Evolutionary conservation across 768 basidiomycete species (phyloP).

Genomic region (Galerina marginata): DNA sequence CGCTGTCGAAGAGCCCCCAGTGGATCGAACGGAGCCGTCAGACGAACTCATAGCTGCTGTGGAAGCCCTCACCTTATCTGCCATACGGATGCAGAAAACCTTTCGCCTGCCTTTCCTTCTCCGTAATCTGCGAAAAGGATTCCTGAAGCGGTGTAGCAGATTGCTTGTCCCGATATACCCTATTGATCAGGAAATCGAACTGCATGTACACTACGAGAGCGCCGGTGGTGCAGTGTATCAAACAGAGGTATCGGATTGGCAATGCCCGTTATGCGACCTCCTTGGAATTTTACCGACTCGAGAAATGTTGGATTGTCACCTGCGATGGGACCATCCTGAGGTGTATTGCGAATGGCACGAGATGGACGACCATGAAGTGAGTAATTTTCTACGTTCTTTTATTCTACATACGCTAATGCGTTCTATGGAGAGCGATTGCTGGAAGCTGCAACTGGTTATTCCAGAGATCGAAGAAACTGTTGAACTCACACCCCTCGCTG

Average conservation of each 20-base stretch:
- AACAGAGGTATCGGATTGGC: slow-evolving; percentile 24
- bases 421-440: slow-evolving; percentile 1
- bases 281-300: slow-evolving; percentile 26
- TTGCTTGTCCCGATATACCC: slow-evolving; percentile 39
- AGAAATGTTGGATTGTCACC: slow-evolving; percentile 33
- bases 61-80: slow-evolving; percentile 34
- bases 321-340: slow-evolving; percentile 31
- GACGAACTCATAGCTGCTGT: slow-evolving; percentile 40
- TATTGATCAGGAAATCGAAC: slow-evolving; percentile 23
- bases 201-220: slow-evolving; percentile 31
- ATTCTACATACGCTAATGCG: neutral
- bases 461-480: slow-evolving; percentile 12
- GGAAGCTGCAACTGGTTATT: slow-evolving; percentile 21
- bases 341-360: slow-evolving; percentile 29
- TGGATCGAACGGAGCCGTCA: slow-evolving; percentile 26
- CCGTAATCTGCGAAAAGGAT: slow-evolving; percentile 56
- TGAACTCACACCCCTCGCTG: neutral
- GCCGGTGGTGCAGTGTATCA: slow-evolving; percentile 18
- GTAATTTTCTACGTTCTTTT: neutral
- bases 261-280: slow-evolving; percentile 32
- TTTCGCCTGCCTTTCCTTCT: slow-evolving; percentile 59
- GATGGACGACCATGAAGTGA: slow-evolving; percentile 16
- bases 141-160: slow-evolving; percentile 45
- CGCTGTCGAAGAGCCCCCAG: neutral
- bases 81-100: slow-evolving; percentile 42